These are phyloP conservation scores for Penicillium lividum DNA, from an alignment of 495 filamentous ascomycete genomes.

Conservation along the genomic window DNA sequence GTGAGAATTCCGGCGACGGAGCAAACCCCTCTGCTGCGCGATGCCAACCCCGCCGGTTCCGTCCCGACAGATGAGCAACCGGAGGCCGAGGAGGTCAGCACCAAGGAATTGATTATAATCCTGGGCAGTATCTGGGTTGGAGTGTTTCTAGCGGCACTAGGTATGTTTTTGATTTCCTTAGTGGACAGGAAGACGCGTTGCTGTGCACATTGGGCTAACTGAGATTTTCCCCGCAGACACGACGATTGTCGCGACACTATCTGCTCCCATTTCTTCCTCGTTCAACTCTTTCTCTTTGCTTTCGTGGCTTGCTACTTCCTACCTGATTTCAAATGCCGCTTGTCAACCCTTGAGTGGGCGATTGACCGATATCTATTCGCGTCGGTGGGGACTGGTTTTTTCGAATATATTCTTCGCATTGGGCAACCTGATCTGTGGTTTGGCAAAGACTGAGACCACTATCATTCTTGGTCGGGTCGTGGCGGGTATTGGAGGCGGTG, in stretches of 20 bases:
- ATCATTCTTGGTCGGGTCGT: constrained; percentile 82
- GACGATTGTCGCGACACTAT: constrained; percentile 83
- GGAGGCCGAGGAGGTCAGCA: constrained; percentile 39
- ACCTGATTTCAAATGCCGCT: constrained; percentile 87
- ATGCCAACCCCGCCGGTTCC: constrained; percentile 20
- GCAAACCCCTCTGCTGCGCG: constrained; percentile 42
- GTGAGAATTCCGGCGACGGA: constrained; percentile 32
- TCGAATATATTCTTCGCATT: constrained; percentile 77
- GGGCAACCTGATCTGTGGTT: constrained; percentile 84
- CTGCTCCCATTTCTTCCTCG: constrained; percentile 80
- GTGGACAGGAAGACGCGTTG: not conserved
- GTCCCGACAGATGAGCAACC: constrained; percentile 25
- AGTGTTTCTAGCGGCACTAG: constrained; percentile 79
- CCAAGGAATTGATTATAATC: constrained; percentile 44
- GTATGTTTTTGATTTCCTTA: constrained; percentile 30
- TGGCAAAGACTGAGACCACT: constrained; percentile 65
- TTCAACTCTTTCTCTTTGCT: constrained; percentile 82
- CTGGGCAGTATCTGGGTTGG: constrained; percentile 65
- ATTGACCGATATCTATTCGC: constrained; percentile 85
- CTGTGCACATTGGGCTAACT: constrained; percentile 4
- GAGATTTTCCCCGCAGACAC: constrained; percentile 51
- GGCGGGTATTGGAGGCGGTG: constrained; percentile 84
- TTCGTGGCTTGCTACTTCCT: constrained; percentile 88
- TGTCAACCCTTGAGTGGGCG: constrained; percentile 83
- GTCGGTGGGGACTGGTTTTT: constrained; percentile 73